Conservation (phyloP, 805 yeast species). For the Hanseniaspora meyeri region DNA sequence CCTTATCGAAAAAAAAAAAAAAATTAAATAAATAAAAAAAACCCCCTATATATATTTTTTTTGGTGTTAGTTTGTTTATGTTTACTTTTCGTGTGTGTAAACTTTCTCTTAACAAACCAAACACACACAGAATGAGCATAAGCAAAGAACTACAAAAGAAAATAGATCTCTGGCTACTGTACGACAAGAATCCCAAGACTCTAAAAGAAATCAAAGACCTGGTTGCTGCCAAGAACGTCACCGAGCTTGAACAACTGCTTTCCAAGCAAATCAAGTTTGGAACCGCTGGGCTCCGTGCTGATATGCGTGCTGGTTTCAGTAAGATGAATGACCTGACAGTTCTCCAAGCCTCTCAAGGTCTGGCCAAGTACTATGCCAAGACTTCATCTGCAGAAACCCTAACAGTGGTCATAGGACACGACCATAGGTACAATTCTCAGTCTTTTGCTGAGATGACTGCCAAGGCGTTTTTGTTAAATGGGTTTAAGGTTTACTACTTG, state of each 20-base stretch:
- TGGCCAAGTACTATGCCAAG: constrained; percentile 39
- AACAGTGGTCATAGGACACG: constrained; percentile 74
- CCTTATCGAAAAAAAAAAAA: too few relatives aligned
- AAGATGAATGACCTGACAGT: constrained; percentile 84
- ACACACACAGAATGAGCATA: not conserved
- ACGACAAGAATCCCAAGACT: constrained; percentile 35
- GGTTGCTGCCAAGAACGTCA: constrained; percentile 28
- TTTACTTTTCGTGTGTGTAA: not conserved
- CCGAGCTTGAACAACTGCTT: constrained; percentile 41
- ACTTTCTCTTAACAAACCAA: not conserved
- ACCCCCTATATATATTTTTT: too few relatives aligned
- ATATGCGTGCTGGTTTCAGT: constrained; percentile 82
- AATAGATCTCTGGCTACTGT: constrained; percentile 21
- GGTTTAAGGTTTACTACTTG: constrained; percentile 57
- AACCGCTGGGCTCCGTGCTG: constrained; percentile 81
- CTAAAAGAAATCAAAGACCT: constrained; percentile 38
- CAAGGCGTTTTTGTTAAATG: constrained; percentile 53
- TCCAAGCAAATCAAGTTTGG: constrained; percentile 66
- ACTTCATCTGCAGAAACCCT: constrained; percentile 22
- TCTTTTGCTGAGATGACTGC: constrained; percentile 72
- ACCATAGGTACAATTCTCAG: constrained; percentile 72
- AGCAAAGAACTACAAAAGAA: constrained; percentile 16
- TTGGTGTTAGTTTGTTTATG: not conserved
- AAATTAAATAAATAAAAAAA: too few relatives aligned
- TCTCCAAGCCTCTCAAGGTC: constrained; percentile 79